Evolutionary conservation across 1,139 yeast species (phyloP).

Genomic region (Scheffersomyces quercinus): DNA sequence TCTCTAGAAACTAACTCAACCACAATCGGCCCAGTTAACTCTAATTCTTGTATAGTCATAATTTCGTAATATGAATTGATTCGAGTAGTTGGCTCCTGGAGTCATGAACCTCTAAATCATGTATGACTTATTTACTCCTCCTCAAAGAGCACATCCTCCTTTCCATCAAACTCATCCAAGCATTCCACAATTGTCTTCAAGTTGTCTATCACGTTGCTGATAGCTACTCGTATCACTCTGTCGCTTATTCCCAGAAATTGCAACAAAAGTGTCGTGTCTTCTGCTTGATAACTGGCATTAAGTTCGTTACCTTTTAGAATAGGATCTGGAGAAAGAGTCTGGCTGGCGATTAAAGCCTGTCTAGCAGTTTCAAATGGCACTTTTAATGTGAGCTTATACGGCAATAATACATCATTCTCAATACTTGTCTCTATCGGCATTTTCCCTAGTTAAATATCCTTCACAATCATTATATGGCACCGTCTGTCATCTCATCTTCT

Average conservation of each 20-base stretch:
- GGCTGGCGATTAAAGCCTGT: conserved; percentile 66
- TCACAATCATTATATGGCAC: too few relatives aligned
- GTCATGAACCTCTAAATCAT: too few relatives aligned
- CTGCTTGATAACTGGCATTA: conserved; percentile 39
- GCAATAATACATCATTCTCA: background rate
- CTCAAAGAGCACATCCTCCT: conserved; percentile 21
- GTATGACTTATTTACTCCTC: background rate
- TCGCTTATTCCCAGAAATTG: conserved; percentile 58
- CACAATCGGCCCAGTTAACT: too few relatives aligned
- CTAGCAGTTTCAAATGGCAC: conserved; percentile 62
- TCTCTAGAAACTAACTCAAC: too few relatives aligned
- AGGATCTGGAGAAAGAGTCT: conserved; percentile 74
- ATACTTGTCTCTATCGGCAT: too few relatives aligned
- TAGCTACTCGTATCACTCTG: conserved; percentile 68
- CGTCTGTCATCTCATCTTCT: too few relatives aligned
- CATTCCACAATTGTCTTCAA: conserved; percentile 67
- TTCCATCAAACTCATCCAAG: conserved; percentile 59
- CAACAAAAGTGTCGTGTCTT: conserved; percentile 34
- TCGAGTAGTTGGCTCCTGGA: too few relatives aligned
- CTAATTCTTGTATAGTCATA: too few relatives aligned
- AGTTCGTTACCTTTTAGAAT: conserved; percentile 66
- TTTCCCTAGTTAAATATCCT: too few relatives aligned
- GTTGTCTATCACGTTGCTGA: conserved; percentile 65
- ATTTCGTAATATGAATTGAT: too few relatives aligned
- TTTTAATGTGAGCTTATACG: conserved; percentile 26